Conservation (phyloP, 805 yeast genomes). For the Schizosaccharomyces pombe region DNA sequence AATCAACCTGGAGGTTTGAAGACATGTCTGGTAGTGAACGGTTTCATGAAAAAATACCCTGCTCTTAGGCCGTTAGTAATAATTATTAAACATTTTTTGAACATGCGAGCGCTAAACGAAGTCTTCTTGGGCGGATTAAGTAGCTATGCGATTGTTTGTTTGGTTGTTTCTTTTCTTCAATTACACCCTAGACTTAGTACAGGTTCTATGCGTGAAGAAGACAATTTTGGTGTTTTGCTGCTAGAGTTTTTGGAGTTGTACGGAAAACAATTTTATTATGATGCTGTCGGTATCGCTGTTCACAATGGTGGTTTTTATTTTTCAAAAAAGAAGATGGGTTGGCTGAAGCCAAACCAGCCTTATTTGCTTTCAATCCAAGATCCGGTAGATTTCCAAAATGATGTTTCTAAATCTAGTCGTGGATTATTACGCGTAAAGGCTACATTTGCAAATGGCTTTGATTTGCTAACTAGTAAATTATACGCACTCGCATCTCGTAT, state of each 20-base stretch:
- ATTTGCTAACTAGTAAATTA: slow-evolving; percentile 28
- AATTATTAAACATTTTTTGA: slow-evolving; percentile 61
- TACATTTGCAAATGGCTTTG: slow-evolving; percentile 76
- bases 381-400: slow-evolving; percentile 65
- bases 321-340: slow-evolving; percentile 30
- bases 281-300: slow-evolving; percentile 45
- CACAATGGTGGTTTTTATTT: slow-evolving; percentile 33
- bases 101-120: slow-evolving; percentile 54
- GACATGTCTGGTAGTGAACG: slow-evolving; percentile 55
- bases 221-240: slow-evolving; percentile 62
- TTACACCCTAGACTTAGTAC: slow-evolving; percentile 60
- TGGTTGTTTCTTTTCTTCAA: slow-evolving; percentile 53
- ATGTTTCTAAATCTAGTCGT: slow-evolving; percentile 33
- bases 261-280: slow-evolving; percentile 75
- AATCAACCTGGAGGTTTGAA: slow-evolving; percentile 60
- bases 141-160: slow-evolving; percentile 76
- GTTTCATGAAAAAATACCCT: slow-evolving; percentile 51
- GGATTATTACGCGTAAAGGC: slow-evolving; percentile 60
- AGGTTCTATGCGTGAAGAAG: slow-evolving; percentile 37
- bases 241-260: slow-evolving; percentile 83
- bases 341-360: slow-evolving; percentile 25
- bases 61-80: slow-evolving; percentile 65
- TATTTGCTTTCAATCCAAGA: slow-evolving; percentile 53
- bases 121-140: slow-evolving; percentile 90
- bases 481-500: background rate